Base-by-base conservation (phyloP, 768 basidiomycete species). In the Asterophora parasitica region DNA sequence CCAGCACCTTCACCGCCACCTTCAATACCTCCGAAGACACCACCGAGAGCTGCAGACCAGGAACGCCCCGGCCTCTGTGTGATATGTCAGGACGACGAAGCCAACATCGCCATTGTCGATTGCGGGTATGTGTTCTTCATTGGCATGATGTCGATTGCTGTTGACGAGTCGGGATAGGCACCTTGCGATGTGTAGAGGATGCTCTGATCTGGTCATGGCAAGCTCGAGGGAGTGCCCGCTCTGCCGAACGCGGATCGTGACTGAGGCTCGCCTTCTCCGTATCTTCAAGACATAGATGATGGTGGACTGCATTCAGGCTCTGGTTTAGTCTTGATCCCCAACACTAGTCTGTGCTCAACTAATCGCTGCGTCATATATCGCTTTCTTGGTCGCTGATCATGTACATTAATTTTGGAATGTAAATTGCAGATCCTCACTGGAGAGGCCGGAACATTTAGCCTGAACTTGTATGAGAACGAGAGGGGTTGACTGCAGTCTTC, bases 21-120 rank as follows among this genome's bases (percentile, higher is more conserved):
- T n/a, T 47, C 36, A 23, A 42, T 40, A 7, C 49, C 53, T 23
- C 53, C 75, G 5, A 74, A 70, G 51, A 52, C 71, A 7, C 62
- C 68, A 49, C 64, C 66, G 27, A 64, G 70, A 58, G 60, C 65
- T 1, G 64, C 72, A 1, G 65, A 70, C 32, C 61, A 76, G 10
- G 88, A 90, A 52, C 77, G 83, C 17, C 77, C 78, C 7, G 92
- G 93, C 1, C 65, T 93, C 4, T 96, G 93, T 62, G 89, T 95
- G 0, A 78, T 96, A 8, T 96, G 93, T 60, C 92, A 94, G 60
- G 93, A 96, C 52, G 88, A 92, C 50, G 92, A 95, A 54, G 92
- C 93, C 0, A 92, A 88, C 55, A 88, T 96, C 48, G 93, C 92
- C 2, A 82, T 92, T 46, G 87, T 95, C 10, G 93, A 96, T 65